Evolutionary conservation across 345 rosid genomes (phyloP), one percentile per base, ranked within the genome.

Genomic region (Trapa bicornis): DNA sequence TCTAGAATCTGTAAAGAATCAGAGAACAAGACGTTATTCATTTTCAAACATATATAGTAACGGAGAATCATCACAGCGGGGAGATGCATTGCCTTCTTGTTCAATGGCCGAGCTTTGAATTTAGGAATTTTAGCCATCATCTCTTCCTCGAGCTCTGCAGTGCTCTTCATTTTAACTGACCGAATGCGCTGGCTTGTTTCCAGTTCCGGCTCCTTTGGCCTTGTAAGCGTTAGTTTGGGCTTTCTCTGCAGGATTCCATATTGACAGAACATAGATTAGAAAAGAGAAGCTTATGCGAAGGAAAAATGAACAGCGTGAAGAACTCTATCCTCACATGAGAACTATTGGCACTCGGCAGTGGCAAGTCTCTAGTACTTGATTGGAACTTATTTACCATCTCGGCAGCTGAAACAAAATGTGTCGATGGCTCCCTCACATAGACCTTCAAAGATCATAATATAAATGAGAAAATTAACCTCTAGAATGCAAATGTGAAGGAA

Each of bases 131-230:
- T 89, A 54, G 96, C 87, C 92, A 94, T 79, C 93, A 94, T 85
- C 84, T 94, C 99, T 81, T 91, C 99, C 78, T 94, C 99, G 67
- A 95, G 82, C 77, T 95, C 99, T 1, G 89, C 87, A n/a, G 87
- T 78, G 73, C 99, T 91, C 84, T 89, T 95, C 68, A 87, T 74
- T 77, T 61, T 85, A 58, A 87, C 87, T 13, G 87, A 73, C 43
- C 97, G 97, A 68, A 81, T 82, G 32, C 99, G 78, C 75, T 94
- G 99, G 68, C 93, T 70, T 72, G 99, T 91, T 82, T 84, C 97
- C 66, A 94, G 72, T 41, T 87, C 99, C 5, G 97, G 99, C 69
- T 91, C 97, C 81, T 89, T 91, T 0, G 97, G 99, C 79, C 85
- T 89, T 58, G 99, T 94, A 80, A 94, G 79, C 66, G 82, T 84